Evolutionary conservation across 2,329 filamentous ascomycete genomes (phyloP).

Genomic region (Aspergillus terreus): DNA sequence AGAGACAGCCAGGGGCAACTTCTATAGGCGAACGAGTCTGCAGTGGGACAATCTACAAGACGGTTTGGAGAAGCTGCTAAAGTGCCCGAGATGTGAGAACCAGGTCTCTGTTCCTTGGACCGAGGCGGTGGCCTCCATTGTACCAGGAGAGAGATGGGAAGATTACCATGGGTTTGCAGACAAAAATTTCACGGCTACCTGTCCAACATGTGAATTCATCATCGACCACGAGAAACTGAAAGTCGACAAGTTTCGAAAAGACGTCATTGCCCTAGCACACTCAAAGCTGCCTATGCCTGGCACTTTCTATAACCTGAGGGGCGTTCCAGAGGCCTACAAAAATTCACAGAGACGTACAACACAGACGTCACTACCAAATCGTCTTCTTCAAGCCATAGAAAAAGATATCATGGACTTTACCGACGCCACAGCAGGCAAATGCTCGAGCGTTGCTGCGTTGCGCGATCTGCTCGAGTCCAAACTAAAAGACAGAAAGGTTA

Average conservation of each 20-base stretch:
- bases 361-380: constrained; percentile 53
- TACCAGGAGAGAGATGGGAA: constrained; percentile 23
- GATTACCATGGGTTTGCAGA: constrained; percentile 32
- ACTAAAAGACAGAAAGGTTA: constrained; percentile 34
- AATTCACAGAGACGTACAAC: not conserved
- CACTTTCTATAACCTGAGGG: constrained; percentile 58
- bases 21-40: constrained; percentile 47
- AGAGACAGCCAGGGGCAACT: constrained; percentile 43
- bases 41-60: constrained; percentile 61
- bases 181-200: constrained; percentile 48
- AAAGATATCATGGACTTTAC: constrained; percentile 36
- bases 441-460: constrained; percentile 50
- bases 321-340: constrained; percentile 41
- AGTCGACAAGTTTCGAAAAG: constrained; percentile 59
- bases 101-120: constrained; percentile 58
- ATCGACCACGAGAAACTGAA: constrained; percentile 59
- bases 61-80: constrained; percentile 43
- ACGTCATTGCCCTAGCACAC: constrained; percentile 49
- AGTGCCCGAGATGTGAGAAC: constrained; percentile 54
- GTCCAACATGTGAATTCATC: constrained; percentile 47
- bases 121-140: constrained; percentile 24
- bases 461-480: constrained; percentile 48
- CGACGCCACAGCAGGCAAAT: constrained; percentile 10
- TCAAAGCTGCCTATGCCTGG: constrained; percentile 60
- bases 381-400: constrained; percentile 50